Evolutionary conservation across 768 basidiomycete species (phyloP), one percentile per base, ranked within the genome.

Genomic region (Tricholoma matsutake): DNA sequence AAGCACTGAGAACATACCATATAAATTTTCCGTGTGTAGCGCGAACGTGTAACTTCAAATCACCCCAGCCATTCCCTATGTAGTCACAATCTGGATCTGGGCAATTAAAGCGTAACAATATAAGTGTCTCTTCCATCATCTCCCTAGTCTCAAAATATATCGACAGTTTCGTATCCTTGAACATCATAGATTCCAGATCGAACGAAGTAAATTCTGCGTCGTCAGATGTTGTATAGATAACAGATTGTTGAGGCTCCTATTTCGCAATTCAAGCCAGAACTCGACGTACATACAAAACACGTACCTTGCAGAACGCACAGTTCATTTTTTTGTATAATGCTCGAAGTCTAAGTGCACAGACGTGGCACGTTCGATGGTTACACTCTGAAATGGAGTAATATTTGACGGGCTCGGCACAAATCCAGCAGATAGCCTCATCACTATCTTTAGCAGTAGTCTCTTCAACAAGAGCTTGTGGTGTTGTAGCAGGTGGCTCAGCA

Each of bases 221-320:
- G 0, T 84, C 70, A 7, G 89, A 89, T 2, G 72, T 70, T 0
- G 91, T 93, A 70, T 93, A 92, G 58, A 94, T 84, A n/a, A 93
- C 80, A 1, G 81, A 79, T 1, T 79, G 76, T 77, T 93, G 91
- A 3, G 87, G 83, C 68, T 88, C 87, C 92, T 93, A 64, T 29
- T 25, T 56, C 62, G 11, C 43, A 4, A 43, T 43, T 56, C 39
- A 29, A 32, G 29, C 35, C 53, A 49, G 11, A 55, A 16, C 20
- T 22, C 45, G 54, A 51, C 20, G 31, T 25, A 3, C 22, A 25
- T 25, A 3, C 22, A 25, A 25, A 39, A 32, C 13, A 73, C 82
- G 10, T 56, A 89, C 94, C 84, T 98, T 98, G 82, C 96, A 99
- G 72, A 97, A 97, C 0, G 96, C 93, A 70, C 96, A 98, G 13